phyloP scores from a whole-genome alignment of 2,329 filamentous ascomycete species.

The Tolypocladium ovalisporum region DNA sequence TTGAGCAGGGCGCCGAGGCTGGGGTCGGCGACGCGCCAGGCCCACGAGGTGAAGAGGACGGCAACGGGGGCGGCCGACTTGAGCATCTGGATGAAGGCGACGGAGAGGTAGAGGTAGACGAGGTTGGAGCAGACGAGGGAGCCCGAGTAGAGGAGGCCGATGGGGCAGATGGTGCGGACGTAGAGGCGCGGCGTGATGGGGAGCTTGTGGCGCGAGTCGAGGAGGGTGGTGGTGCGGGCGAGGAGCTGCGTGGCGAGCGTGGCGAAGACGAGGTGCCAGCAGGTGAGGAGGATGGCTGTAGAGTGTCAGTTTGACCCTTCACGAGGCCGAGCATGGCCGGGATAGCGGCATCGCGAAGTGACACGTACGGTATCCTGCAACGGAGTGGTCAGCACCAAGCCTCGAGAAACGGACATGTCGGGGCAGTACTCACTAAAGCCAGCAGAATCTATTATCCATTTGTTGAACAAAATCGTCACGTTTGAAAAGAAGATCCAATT shows the following conservation, averaged over 20 bases:
- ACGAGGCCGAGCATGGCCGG: neutral
- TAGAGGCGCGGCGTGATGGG: slow-evolving; percentile 52
- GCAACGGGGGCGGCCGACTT: slow-evolving; percentile 58
- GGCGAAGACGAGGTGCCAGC: slow-evolving; percentile 58
- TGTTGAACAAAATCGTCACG: slow-evolving; percentile 83
- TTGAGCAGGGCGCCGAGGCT: slow-evolving; percentile 33
- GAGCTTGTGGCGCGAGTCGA: slow-evolving; percentile 52
- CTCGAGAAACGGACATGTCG: neutral
- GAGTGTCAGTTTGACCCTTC: neutral
- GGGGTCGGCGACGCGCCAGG: slow-evolving; percentile 39
- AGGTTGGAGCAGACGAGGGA: slow-evolving; percentile 57
- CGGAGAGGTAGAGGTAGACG: slow-evolving; percentile 56
- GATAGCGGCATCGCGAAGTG: neutral
- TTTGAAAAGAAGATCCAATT: slow-evolving; percentile 82
- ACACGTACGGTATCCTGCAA: slow-evolving; percentile 12
- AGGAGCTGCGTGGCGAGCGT: slow-evolving; percentile 56
- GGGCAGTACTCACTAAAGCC: slow-evolving; percentile 56
- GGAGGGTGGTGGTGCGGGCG: slow-evolving; percentile 49
- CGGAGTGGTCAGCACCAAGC: neutral
- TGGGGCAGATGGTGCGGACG: slow-evolving; percentile 52
- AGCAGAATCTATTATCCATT: slow-evolving; percentile 69
- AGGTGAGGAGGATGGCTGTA: slow-evolving; percentile 47
- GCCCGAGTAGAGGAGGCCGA: slow-evolving; percentile 54
- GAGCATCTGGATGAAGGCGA: slow-evolving; percentile 62
- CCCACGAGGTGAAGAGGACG: slow-evolving; percentile 55